A percentile compares a stretch with the other conserved stretches of the same genome.
Evolutionary conservation across 768 basidiomycete species (phyloP).

Genomic region (Lactarius pseudohatsudake): DNA sequence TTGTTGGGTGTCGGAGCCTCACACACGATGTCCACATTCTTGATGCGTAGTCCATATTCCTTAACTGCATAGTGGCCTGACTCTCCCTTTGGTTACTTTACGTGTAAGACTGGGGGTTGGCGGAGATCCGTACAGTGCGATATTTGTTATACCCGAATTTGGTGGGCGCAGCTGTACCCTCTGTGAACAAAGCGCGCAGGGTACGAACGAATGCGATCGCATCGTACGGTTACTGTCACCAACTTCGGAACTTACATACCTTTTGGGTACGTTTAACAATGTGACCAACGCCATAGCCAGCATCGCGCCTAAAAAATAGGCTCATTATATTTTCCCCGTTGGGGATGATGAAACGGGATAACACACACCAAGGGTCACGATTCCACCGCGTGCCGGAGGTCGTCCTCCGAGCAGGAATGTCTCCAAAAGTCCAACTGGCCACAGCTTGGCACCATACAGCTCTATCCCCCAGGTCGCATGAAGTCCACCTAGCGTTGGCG

Average conservation of each 20-base stretch:
- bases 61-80: slow-evolving; percentile 93
- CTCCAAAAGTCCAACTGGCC: slow-evolving; percentile 58
- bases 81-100: slow-evolving; percentile 44
- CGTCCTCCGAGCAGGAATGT: slow-evolving; percentile 72
- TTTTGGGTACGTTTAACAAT: slow-evolving; percentile 93
- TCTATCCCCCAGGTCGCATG: slow-evolving; percentile 46
- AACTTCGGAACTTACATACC: slow-evolving; percentile 32
- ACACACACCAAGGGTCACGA: slow-evolving; percentile 39
- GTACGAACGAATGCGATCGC: not conserved
- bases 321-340: slow-evolving; percentile 1
- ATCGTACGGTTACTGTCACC: too few species aligned
- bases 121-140: slow-evolving; percentile 51
- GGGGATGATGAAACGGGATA: slow-evolving; percentile 1
- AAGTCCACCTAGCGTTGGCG: not conserved
- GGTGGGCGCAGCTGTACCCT: slow-evolving; percentile 61
- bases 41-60: slow-evolving; percentile 87
- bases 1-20: slow-evolving; percentile 64
- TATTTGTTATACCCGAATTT: slow-evolving; percentile 85
- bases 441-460: slow-evolving; percentile 71
- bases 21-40: slow-evolving; percentile 80
- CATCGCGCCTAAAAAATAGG: slow-evolving; percentile 80
- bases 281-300: slow-evolving; percentile 92
- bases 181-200: not conserved
- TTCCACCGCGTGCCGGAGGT: not conserved
- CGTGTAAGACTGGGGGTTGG: not conserved